These are phyloP conservation scores for Umbelopsis vinacea DNA, from an alignment of 192 early-diverging fungal species.

Conservation along the genomic window DNA sequence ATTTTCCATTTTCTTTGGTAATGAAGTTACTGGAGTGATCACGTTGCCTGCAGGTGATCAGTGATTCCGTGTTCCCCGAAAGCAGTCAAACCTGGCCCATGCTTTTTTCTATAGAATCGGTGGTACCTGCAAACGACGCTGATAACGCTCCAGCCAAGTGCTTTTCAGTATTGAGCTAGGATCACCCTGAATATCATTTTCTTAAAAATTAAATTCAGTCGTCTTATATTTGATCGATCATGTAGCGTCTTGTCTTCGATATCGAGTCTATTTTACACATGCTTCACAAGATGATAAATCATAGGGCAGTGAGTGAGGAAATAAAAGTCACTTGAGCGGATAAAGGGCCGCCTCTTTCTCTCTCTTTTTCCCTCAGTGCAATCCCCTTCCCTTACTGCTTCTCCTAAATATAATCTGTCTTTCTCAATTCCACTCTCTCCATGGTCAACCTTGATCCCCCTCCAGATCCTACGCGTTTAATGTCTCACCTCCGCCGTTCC, in stretches of 20 bases:
- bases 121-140: background rate
- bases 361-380: background rate
- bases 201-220: no score
- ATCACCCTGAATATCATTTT: no score
- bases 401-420: conserved; percentile 8
- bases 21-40: background rate
- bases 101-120: background rate
- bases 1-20: no score
- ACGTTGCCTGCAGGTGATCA: conserved; percentile 10
- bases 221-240: no score
- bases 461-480: conserved; percentile 17
- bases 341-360: conserved; percentile 13
- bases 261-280: background rate
- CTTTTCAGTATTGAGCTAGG: no score
- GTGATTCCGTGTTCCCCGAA: conserved; percentile 11
- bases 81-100: conserved; percentile 20
- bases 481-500: conserved; percentile 13
- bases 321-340: conserved; percentile 22
- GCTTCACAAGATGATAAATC: conserved; percentile 9
- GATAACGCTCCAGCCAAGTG: background rate
- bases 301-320: background rate
- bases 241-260: no score
- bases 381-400: conserved; percentile 4
- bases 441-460: conserved; percentile 18
- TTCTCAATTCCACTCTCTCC: background rate